Percentiles rank a stretch among this genome's conserved stretches.
Evolutionary conservation across 108 stramenopile species (phyloP).

Genomic region (Cyclotella cryptica): DNA sequence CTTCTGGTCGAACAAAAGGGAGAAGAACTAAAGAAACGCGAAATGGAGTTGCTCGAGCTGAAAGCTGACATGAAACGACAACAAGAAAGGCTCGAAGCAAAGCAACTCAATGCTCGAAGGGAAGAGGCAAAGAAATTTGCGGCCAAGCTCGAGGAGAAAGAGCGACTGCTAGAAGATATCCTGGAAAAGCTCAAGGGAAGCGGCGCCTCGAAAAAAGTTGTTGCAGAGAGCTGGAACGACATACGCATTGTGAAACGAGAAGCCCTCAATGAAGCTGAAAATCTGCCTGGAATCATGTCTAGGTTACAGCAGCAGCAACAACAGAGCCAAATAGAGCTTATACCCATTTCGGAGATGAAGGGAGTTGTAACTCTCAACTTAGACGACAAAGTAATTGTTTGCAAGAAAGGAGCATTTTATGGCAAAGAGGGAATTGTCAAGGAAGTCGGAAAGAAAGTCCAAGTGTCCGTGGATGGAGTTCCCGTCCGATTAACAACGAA

Average conservation of each 20-base stretch:
- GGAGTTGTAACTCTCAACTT: slow-evolving; percentile 57
- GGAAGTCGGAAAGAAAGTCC: slow-evolving; percentile 61
- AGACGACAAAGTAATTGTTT: slow-evolving; percentile 75
- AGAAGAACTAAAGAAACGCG: slow-evolving; percentile 71
- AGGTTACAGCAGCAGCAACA: slow-evolving; percentile 50
- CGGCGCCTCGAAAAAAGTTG: slow-evolving; percentile 79
- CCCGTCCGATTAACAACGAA: slow-evolving; percentile 64
- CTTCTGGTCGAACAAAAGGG: slow-evolving; percentile 70
- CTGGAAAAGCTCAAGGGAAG: slow-evolving; percentile 73
- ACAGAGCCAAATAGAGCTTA: slow-evolving; percentile 56
- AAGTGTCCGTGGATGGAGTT: slow-evolving; percentile 71
- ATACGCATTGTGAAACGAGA: slow-evolving; percentile 87
- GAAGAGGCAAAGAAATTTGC: slow-evolving; percentile 86
- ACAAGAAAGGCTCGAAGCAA: slow-evolving; percentile 66
- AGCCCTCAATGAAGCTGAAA: slow-evolving; percentile 78
- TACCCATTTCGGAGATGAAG: slow-evolving; percentile 77
- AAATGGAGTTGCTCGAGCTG: slow-evolving; percentile 74
- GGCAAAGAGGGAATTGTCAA: slow-evolving; percentile 72
- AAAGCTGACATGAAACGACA: slow-evolving; percentile 77
- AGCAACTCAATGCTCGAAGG: slow-evolving; percentile 74
- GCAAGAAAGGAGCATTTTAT: slow-evolving; percentile 68
- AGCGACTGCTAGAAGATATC: slow-evolving; percentile 86
- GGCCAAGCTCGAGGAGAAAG: slow-evolving; percentile 89
- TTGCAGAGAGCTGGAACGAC: slow-evolving; percentile 89
- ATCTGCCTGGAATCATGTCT: slow-evolving; percentile 66